phyloP scores from a whole-genome alignment of 176 grass and related monocot genomes.

The Juncus inflexus region DNA sequence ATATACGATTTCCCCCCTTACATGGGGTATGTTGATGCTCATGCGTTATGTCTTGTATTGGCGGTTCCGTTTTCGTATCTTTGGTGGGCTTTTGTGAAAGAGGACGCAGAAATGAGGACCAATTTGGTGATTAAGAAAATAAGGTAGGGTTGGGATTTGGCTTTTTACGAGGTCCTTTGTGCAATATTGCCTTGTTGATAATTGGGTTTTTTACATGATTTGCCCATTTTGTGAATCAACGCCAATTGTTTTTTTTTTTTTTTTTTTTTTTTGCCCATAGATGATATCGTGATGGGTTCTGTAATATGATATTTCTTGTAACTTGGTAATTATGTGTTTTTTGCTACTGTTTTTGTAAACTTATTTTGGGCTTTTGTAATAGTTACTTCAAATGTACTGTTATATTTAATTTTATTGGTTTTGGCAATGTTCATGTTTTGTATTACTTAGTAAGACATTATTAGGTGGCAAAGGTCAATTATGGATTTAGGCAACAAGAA shows the following conservation, averaged over 20 bases:
- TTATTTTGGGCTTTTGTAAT: background rate
- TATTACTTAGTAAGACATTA: no score
- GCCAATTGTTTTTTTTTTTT: constrained; percentile 18
- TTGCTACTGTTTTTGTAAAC: constrained; percentile 24
- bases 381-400: no score
- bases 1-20: constrained; percentile 64
- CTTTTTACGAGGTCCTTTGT: constrained; percentile 17
- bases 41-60: constrained; percentile 46
- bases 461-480: no score
- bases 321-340: constrained; percentile 8
- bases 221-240: background rate
- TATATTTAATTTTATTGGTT: no score
- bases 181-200: constrained; percentile 44
- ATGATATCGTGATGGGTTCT: no score
- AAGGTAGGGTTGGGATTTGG: constrained; percentile 25
- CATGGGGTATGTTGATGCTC: constrained; percentile 71
- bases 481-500: no score
- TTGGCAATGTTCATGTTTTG: no score
- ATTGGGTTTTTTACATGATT: constrained; percentile 19
- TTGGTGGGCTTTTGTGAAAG: constrained; percentile 85
- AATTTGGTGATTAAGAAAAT: constrained; percentile 59
- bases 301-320: constrained; percentile 13
- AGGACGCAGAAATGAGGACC: constrained; percentile 74
- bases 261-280: constrained; percentile 6
- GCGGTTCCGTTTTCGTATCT: constrained; percentile 58